These are phyloP conservation scores for Cladosporium sp. DNA, from an alignment of 2,329 filamentous ascomycete species.

Conservation along the genomic window DNA sequence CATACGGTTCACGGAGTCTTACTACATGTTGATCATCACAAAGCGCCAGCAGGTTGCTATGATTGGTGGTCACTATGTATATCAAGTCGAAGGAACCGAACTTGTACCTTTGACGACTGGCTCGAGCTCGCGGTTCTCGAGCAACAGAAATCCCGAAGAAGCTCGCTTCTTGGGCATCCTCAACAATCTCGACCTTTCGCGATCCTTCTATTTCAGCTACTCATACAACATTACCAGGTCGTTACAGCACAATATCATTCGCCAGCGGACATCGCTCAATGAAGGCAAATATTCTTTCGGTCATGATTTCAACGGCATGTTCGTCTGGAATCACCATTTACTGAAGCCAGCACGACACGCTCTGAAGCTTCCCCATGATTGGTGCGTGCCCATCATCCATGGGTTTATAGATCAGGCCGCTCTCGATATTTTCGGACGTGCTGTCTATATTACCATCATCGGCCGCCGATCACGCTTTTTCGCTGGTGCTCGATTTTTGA, in stretches of 20 bases:
- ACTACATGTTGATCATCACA: conserved; percentile 95
- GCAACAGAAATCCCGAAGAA: conserved; percentile 84
- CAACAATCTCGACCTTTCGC: conserved; percentile 81
- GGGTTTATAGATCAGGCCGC: conserved; percentile 89
- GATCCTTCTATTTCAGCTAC: conserved; percentile 97
- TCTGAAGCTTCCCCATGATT: conserved; percentile 80
- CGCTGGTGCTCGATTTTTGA: conserved; percentile 87
- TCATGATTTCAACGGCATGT: conserved; percentile 82
- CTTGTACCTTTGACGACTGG: conserved; percentile 77
- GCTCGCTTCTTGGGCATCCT: conserved; percentile 81
- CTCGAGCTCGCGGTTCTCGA: conserved; percentile 58
- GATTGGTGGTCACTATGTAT: conserved; percentile 92
- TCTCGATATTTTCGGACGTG: conserved; percentile 70
- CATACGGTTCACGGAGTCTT: conserved; percentile 89
- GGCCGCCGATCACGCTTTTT: conserved; percentile 88
- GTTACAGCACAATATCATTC: conserved; percentile 83
- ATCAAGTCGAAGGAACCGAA: conserved; percentile 91
- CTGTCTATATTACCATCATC: conserved; percentile 88
- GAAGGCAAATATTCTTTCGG: conserved; percentile 53
- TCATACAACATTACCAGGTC: conserved; percentile 93
- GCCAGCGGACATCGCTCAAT: conserved; percentile 66
- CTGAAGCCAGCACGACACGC: conserved; percentile 65
- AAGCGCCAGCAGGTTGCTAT: conserved; percentile 95
- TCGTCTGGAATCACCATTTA: conserved; percentile 93
- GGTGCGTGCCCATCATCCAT: conserved; percentile 93